Evolutionary conservation across 1,139 yeast species (phyloP).

Genomic region (Saccharomycopsis crataegensis): DNA sequence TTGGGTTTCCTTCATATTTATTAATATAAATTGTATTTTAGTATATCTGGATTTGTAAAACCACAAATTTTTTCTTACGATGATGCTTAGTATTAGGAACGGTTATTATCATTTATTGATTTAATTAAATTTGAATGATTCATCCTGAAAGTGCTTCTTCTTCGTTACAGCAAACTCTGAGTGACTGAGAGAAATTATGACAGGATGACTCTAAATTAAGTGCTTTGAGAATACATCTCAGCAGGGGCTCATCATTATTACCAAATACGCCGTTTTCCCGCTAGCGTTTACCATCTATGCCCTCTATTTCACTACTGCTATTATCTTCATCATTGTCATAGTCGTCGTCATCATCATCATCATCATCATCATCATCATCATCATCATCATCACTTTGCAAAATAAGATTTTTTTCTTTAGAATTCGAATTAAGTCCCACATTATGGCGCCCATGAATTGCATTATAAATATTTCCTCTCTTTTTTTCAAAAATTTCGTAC

Average conservation of each 20-base stretch:
- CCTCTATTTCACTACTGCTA: slow-evolving; percentile 10
- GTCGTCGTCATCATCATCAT: slow-evolving; percentile 14
- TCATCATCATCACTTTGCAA: slow-evolving; percentile 19
- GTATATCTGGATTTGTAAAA: too few species aligned
- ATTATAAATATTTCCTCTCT: neutral
- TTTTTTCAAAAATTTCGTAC: neutral
- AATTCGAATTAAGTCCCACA: neutral
- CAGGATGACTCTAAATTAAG: too few species aligned
- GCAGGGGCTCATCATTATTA: neutral
- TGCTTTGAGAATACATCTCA: too few species aligned
- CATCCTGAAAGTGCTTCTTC: too few species aligned
- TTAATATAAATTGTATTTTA: too few species aligned
- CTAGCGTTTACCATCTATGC: neutral
- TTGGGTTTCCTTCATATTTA: too few species aligned
- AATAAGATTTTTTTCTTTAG: neutral
- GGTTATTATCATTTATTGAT: too few species aligned
- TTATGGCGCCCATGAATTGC: neutral
- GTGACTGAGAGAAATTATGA: too few species aligned
- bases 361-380: slow-evolving; percentile 15
- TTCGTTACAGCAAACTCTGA: too few species aligned
- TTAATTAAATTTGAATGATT: too few species aligned
- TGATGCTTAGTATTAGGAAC: too few species aligned
- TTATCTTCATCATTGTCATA: slow-evolving; percentile 6
- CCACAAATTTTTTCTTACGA: too few species aligned
- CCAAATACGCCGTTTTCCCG: slow-evolving; percentile 6